Evolutionary conservation across 345 rosid species (phyloP).

Genomic region (Rhodomyrtus tomentosa): DNA sequence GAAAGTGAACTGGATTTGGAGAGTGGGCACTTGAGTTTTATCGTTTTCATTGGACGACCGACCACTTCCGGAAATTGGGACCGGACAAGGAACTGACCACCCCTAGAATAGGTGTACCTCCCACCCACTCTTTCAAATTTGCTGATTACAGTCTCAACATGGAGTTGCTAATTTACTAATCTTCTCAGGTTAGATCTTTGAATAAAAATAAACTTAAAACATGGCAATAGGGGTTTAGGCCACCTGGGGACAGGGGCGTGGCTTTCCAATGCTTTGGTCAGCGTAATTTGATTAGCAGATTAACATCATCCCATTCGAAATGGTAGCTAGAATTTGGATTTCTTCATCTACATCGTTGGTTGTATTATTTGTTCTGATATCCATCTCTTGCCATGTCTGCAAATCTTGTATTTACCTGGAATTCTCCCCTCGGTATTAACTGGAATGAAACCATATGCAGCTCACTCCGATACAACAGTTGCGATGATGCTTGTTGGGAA

Average conservation of each 20-base stretch:
- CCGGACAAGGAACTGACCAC: too few species aligned
- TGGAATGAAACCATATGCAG: conserved; percentile 16
- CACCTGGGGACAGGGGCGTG: background rate
- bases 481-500: conserved; percentile 86
- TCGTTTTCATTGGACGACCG: too few species aligned
- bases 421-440: background rate
- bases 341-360: background rate
- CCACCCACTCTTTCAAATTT: background rate
- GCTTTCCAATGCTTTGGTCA: background rate
- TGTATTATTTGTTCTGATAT: background rate
- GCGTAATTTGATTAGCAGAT: background rate
- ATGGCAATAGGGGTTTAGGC: background rate
- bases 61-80: too few species aligned
- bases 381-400: background rate
- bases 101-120: background rate
- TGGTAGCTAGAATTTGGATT: background rate
- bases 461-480: conserved; percentile 60
- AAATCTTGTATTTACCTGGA: background rate
- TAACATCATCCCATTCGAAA: background rate
- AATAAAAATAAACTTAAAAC: background rate
- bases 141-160: background rate
- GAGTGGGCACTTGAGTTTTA: too few species aligned
- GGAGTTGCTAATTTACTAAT: background rate
- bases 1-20: too few species aligned
- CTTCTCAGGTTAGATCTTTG: background rate